Evolutionary conservation across 352 stramenopile species (phyloP).

Genomic region (Globisporangium spiculum): DNA sequence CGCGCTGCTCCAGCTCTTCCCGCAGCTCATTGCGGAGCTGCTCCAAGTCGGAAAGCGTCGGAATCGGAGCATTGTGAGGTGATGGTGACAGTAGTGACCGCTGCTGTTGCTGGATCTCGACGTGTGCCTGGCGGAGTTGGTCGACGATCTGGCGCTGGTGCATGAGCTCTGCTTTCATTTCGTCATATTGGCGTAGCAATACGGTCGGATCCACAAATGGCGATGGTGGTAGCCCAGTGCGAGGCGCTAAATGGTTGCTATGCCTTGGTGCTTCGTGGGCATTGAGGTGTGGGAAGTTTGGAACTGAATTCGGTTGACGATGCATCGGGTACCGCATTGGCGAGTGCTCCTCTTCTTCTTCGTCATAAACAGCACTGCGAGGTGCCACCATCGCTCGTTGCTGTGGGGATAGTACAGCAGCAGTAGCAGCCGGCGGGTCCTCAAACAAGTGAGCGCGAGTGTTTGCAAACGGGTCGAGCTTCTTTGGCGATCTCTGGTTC

Average conservation of each 20-base stretch:
- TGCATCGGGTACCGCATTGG: neutral
- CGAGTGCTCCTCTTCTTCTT: neutral
- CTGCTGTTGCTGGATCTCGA: slow-evolving; percentile 44
- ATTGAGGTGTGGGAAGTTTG: neutral
- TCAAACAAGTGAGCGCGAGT: slow-evolving; percentile 53
- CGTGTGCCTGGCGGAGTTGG: slow-evolving; percentile 42
- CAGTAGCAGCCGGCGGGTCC: slow-evolving; percentile 21
- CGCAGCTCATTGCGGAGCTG: slow-evolving; percentile 49
- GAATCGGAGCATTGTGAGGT: slow-evolving; percentile 3
- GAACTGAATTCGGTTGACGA: neutral
- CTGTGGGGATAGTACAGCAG: neutral
- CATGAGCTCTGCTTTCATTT: slow-evolving; percentile 48
- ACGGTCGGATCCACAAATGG: slow-evolving; percentile 16
- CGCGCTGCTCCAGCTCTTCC: slow-evolving; percentile 46
- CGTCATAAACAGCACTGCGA: neutral
- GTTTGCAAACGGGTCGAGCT: slow-evolving; percentile 50
- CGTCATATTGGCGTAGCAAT: slow-evolving; percentile 50
- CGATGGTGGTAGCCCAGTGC: neutral
- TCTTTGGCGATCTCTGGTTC: neutral
- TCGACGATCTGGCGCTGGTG: slow-evolving; percentile 53
- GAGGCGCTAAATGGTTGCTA: neutral
- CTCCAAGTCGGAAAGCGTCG: slow-evolving; percentile 55
- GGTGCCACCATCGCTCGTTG: neutral
- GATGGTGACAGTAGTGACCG: neutral
- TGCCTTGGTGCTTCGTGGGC: neutral